A percentile compares a stretch with the other conserved stretches of the same genome.
Evolutionary conservation across 2,329 filamentous ascomycete genomes (phyloP).

Genomic region (Myotisia sp.): DNA sequence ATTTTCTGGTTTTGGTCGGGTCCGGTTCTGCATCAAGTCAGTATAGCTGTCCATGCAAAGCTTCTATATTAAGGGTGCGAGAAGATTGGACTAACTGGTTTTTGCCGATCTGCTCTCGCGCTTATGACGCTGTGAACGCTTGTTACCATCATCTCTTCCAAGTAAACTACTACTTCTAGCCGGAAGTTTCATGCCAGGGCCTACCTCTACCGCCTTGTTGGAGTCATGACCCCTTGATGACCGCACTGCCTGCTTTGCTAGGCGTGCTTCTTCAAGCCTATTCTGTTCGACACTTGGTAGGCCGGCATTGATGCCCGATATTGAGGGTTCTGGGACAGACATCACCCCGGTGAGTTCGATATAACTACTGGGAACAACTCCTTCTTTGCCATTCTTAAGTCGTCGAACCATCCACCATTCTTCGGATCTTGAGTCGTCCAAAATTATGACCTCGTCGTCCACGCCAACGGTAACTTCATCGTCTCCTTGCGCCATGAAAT

Average conservation of each 20-base stretch:
- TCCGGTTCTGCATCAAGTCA: constrained; percentile 55
- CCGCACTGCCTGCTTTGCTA: constrained; percentile 66
- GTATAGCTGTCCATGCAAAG: neutral
- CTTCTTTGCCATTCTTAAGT: constrained; percentile 82
- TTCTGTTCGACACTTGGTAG: constrained; percentile 64
- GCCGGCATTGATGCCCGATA: constrained; percentile 44
- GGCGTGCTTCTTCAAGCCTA: constrained; percentile 62
- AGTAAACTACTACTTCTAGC: constrained; percentile 66
- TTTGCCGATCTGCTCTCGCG: constrained; percentile 58
- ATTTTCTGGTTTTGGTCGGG: constrained; percentile 65
- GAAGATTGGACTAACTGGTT: constrained; percentile 50
- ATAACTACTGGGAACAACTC: constrained; percentile 92
- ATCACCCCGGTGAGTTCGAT: constrained; percentile 69
- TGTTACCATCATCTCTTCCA: constrained; percentile 51
- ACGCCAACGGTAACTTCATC: constrained; percentile 87
- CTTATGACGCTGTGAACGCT: constrained; percentile 56
- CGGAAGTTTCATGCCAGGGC: constrained; percentile 60
- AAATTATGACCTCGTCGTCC: constrained; percentile 77
- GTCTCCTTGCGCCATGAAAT: constrained; percentile 91
- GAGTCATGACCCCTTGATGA: constrained; percentile 41
- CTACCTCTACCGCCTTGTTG: constrained; percentile 54
- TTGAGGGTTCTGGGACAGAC: constrained; percentile 35
- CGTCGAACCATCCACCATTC: constrained; percentile 97
- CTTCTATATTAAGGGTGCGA: neutral
- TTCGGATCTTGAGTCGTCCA: constrained; percentile 84